Conservation (phyloP, 148 eudicot genomes). For the Silene latifolia region DNA sequence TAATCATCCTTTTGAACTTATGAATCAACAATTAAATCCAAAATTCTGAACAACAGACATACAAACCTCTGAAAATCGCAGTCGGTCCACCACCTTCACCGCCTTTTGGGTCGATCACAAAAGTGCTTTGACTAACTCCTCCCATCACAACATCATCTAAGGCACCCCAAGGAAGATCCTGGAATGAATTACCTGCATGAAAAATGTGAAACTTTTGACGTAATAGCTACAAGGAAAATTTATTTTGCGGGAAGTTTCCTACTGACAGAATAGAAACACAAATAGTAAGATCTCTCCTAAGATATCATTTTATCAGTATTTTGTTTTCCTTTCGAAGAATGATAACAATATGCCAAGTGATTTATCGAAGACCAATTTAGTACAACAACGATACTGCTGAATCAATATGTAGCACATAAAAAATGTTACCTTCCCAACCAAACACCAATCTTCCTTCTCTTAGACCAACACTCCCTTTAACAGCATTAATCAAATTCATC, state of each 20-base stretch:
- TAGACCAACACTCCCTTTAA: slow-evolving; percentile 59
- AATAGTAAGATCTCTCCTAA: not conserved
- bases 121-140: slow-evolving; percentile 89
- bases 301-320: not conserved
- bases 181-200: slow-evolving; percentile 53
- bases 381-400: not conserved
- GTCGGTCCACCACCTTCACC: slow-evolving; percentile 79
- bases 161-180: slow-evolving; percentile 95
- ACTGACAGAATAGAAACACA: not conserved
- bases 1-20: too few relatives aligned
- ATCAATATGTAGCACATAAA: not conserved
- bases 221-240: slow-evolving; percentile 1
- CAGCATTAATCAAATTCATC: slow-evolving; percentile 77
- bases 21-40: not conserved
- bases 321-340: not conserved
- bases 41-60: slow-evolving; percentile 1
- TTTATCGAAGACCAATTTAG: not conserved
- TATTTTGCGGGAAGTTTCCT: not conserved
- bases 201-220: not conserved
- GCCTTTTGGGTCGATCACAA: slow-evolving; percentile 66
- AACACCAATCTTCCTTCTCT: slow-evolving; percentile 68
- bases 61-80: slow-evolving; percentile 82
- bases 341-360: not conserved
- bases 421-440: slow-evolving; percentile 74
- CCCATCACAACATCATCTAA: slow-evolving; percentile 99